Percentiles rank a stretch among this genome's conserved stretches.
Conservation (phyloP, 805 yeast species). For the Suhomyces emberorum region DNA sequence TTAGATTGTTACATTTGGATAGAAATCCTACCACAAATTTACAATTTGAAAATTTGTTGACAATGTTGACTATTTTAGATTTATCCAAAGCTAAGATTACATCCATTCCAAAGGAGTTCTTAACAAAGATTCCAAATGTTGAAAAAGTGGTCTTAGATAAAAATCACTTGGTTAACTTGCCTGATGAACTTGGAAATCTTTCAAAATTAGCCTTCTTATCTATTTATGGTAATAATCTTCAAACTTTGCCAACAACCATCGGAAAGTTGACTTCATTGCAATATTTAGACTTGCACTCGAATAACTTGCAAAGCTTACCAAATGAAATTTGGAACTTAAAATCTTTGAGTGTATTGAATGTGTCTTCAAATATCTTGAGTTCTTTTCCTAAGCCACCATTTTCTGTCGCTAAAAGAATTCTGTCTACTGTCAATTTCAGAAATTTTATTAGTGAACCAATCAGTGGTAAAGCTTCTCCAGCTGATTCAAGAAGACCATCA, state of each 20-base stretch:
- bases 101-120: slow-evolving; percentile 61
- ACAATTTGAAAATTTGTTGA: slow-evolving; percentile 50
- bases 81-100: slow-evolving; percentile 81
- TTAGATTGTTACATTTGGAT: slow-evolving; percentile 70
- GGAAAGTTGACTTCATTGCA: slow-evolving; percentile 58
- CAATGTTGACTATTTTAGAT: slow-evolving; percentile 66
- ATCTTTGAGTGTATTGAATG: slow-evolving; percentile 57
- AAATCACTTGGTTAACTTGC: slow-evolving; percentile 76
- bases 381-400: slow-evolving; percentile 53
- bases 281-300: slow-evolving; percentile 76
- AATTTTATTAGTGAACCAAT: slow-evolving; percentile 8
- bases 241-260: slow-evolving; percentile 63
- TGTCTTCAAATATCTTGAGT: slow-evolving; percentile 69
- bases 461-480: slow-evolving; percentile 2
- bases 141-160: slow-evolving; percentile 75
- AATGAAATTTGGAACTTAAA: slow-evolving; percentile 62
- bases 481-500: slow-evolving; percentile 9
- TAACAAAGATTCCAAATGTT: slow-evolving; percentile 58
- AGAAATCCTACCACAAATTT: slow-evolving; percentile 81
- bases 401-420: slow-evolving; percentile 29
- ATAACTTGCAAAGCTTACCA: slow-evolving; percentile 70
- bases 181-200: slow-evolving; percentile 62
- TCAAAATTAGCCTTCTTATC: slow-evolving; percentile 63
- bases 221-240: slow-evolving; percentile 69
- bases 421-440: slow-evolving; percentile 27